Percentiles rank a stretch among this genome's conserved stretches.
Evolutionary conservation across 257 asterid species (phyloP).

Genomic region (Solanum arcanum): DNA sequence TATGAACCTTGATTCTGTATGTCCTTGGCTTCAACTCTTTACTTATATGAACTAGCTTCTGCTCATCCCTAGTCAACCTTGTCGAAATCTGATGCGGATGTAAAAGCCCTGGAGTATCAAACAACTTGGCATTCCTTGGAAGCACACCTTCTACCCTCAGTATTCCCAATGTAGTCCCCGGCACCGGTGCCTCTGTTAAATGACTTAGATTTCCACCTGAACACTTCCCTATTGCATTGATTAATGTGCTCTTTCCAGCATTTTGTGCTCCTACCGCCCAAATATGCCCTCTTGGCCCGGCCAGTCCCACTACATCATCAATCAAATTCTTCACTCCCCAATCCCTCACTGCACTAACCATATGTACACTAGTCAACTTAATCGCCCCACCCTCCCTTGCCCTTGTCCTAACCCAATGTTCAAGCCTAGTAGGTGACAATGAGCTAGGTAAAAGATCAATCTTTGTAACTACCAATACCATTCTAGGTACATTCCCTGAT

Average conservation of each 20-base stretch:
- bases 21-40: constrained; percentile 88
- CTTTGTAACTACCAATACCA: constrained; percentile 69
- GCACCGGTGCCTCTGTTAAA: constrained; percentile 84
- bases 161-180: constrained; percentile 86
- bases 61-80: constrained; percentile 69
- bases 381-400: constrained; percentile 74
- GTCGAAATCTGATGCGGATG: constrained; percentile 83
- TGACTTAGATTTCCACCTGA: constrained; percentile 45
- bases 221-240: constrained; percentile 64
- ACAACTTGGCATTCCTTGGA: constrained; percentile 74
- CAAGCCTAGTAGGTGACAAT: constrained; percentile 70
- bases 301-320: constrained; percentile 61
- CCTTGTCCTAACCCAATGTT: constrained; percentile 79
- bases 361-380: constrained; percentile 57
- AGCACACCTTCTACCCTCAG: constrained; percentile 84
- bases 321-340: constrained; percentile 85
- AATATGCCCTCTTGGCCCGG: constrained; percentile 75
- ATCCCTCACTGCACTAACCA: constrained; percentile 74
- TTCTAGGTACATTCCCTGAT: constrained; percentile 74
- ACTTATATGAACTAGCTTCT: constrained; percentile 41
- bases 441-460: constrained; percentile 78
- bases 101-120: constrained; percentile 87
- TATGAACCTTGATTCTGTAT: constrained; percentile 68
- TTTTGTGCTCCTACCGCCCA: constrained; percentile 95
- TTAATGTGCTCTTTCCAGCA: constrained; percentile 82